Evolutionary conservation across 1,139 yeast species (phyloP).

Genomic region (Cylindricascospora bacillispora): DNA sequence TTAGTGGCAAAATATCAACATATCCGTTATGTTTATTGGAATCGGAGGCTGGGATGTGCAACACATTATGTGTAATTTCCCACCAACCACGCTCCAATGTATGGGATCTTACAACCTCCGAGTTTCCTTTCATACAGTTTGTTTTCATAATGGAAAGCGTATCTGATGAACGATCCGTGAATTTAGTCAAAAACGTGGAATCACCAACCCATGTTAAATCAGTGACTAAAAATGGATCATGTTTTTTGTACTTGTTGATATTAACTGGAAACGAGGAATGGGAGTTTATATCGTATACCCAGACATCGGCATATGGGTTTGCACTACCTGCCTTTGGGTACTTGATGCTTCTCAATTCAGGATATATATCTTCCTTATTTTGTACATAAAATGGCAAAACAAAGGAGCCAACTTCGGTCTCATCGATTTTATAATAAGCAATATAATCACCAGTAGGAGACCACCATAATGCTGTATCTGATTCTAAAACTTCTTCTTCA

Average conservation of each 20-base stretch:
- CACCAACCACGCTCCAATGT: constrained; percentile 51
- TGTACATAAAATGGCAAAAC: constrained; percentile 64
- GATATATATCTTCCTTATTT: constrained; percentile 44
- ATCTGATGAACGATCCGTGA: constrained; percentile 65
- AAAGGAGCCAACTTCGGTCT: constrained; percentile 57
- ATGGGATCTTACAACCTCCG: constrained; percentile 33
- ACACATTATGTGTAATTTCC: constrained; percentile 67
- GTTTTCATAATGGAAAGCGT: constrained; percentile 44
- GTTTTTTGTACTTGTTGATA: constrained; percentile 34
- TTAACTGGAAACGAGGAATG: constrained; percentile 32
- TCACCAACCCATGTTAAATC: constrained; percentile 66
- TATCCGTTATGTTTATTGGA: constrained; percentile 42
- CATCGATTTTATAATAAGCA: constrained; percentile 61
- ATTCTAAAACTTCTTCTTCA: constrained; percentile 77
- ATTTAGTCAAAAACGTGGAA: constrained; percentile 44
- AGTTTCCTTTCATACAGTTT: constrained; percentile 28
- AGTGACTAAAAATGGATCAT: constrained; percentile 37
- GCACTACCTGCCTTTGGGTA: constrained; percentile 90
- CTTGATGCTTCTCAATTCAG: constrained; percentile 47
- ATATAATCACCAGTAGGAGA: constrained; percentile 55
- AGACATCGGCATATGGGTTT: constrained; percentile 53
- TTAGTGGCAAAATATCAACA: constrained; percentile 56
- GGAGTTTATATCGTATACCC: constrained; percentile 25
- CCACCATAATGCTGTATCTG: constrained; percentile 80
- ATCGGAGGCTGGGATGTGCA: constrained; percentile 51